These are phyloP conservation scores for Pythium scleroteichum DNA, from an alignment of 352 stramenopile species.

Conservation along the genomic window DNA sequence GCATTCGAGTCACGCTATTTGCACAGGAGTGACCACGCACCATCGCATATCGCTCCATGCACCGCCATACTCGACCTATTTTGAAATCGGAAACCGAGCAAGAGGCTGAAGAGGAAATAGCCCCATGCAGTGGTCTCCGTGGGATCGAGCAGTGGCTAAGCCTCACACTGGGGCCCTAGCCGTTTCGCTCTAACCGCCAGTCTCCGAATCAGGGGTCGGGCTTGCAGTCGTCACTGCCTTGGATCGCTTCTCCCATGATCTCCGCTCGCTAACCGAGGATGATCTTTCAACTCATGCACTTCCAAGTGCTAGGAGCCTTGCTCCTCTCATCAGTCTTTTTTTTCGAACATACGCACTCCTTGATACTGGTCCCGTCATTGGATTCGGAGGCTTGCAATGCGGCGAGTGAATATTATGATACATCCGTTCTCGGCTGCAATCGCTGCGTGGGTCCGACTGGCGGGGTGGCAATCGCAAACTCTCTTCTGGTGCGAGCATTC, in stretches of 20 bases:
- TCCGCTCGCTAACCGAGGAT: background rate
- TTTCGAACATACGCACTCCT: background rate
- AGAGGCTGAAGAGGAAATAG: slow-evolving; percentile 17
- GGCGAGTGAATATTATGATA: slow-evolving; percentile 56
- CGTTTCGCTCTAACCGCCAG: slow-evolving; percentile 15
- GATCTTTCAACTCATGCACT: background rate
- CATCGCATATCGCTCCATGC: background rate
- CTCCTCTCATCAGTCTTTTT: background rate
- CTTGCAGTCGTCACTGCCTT: background rate
- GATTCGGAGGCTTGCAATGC: slow-evolving; percentile 30
- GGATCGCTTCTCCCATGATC: background rate
- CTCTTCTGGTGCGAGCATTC: slow-evolving; percentile 32
- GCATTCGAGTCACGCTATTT: slow-evolving; percentile 10
- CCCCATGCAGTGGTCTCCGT: slow-evolving; percentile 14
- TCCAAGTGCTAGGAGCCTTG: background rate
- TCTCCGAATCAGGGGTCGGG: slow-evolving; percentile 3
- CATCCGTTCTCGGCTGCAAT: slow-evolving; percentile 53
- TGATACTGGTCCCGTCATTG: slow-evolving; percentile 17
- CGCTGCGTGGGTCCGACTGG: slow-evolving; percentile 43
- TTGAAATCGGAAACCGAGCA: background rate
- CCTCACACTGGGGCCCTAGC: background rate
- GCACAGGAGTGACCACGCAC: slow-evolving; percentile 3
- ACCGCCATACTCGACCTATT: slow-evolving; percentile 4
- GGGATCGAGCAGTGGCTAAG: slow-evolving; percentile 3
- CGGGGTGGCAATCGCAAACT: slow-evolving; percentile 31